A percentile compares a stretch with the other conserved stretches of the same genome.
Evolutionary conservation across 441 rosid species (phyloP).

Genomic region (Euphorbia celastroides): DNA sequence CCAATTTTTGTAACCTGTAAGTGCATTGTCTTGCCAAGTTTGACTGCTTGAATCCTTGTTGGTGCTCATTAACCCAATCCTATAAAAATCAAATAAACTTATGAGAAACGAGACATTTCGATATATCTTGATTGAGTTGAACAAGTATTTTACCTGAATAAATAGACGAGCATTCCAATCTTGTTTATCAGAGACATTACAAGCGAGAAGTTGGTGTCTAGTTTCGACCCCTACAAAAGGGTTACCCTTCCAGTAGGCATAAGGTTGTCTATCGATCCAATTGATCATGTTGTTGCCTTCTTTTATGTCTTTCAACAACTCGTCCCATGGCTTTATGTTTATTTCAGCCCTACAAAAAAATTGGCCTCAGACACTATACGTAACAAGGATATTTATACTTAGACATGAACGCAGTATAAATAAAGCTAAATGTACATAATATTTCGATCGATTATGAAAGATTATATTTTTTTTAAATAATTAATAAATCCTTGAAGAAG

Average conservation of each 20-base stretch:
- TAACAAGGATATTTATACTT: too few species aligned
- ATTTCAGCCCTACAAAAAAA: conserved; percentile 56
- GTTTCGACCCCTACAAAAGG: conserved; percentile 42
- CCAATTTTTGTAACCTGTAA: conserved; percentile 33
- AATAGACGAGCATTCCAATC: conserved; percentile 78
- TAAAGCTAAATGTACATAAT: too few species aligned
- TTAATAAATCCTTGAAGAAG: too few species aligned
- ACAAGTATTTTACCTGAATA: conserved; percentile 35
- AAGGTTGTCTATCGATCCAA: conserved; percentile 63
- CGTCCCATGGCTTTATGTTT: conserved; percentile 68
- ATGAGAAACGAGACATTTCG: too few species aligned
- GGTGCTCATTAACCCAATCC: conserved; percentile 68
- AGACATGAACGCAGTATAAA: too few species aligned
- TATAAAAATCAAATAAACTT: too few species aligned
- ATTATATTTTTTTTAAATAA: too few species aligned
- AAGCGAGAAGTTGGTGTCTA: conserved; percentile 58
- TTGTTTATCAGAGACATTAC: conserved; percentile 46
- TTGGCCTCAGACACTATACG: too few species aligned
- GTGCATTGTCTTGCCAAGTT: conserved; percentile 60
- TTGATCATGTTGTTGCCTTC: conserved; percentile 46
- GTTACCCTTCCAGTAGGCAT: conserved; percentile 88
- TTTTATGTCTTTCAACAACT: conserved; percentile 45
- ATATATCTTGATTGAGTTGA: neutral
- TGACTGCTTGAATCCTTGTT: conserved; percentile 57
- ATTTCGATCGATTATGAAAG: too few species aligned